These are phyloP conservation scores for Marsdenia floribunda DNA, from an alignment of 257 asterid genomes.

Conservation along the genomic window DNA sequence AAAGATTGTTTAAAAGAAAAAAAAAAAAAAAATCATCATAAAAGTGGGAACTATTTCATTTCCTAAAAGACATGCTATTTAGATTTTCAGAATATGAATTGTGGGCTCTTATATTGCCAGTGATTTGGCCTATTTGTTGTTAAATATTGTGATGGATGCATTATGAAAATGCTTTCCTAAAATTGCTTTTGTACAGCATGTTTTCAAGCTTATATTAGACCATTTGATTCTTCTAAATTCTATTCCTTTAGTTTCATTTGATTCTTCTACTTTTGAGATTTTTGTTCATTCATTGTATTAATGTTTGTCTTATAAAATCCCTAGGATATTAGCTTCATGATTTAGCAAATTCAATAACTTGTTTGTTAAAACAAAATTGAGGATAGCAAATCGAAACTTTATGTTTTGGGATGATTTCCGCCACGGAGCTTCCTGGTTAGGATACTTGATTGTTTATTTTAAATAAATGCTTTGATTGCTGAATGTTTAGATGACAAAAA, in stretches of 20 bases:
- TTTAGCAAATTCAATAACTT: not conserved
- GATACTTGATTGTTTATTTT: no score
- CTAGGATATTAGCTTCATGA: not conserved
- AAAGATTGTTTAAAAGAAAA: no score
- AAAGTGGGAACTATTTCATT: no score
- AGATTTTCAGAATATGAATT: not conserved
- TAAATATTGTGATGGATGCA: not conserved
- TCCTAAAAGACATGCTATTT: no score
- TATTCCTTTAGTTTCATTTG: not conserved
- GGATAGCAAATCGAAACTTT: not conserved
- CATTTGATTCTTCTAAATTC: not conserved
- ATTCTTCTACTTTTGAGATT: not conserved
- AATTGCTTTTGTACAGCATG: not conserved
- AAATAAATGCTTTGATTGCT: no score
- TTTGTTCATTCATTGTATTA: not conserved
- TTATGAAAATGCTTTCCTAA: not conserved
- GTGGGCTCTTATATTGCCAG: not conserved
- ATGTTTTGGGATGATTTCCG: no score
- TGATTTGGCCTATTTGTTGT: not conserved
- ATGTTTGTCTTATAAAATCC: not conserved
- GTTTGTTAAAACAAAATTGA: not conserved
- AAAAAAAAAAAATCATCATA: no score
- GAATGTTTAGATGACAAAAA: no score
- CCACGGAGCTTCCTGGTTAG: no score
- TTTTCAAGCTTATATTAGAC: not conserved